phyloP scores from a whole-genome alignment of 2,329 filamentous ascomycete species.

The Cercospora beticola region DNA sequence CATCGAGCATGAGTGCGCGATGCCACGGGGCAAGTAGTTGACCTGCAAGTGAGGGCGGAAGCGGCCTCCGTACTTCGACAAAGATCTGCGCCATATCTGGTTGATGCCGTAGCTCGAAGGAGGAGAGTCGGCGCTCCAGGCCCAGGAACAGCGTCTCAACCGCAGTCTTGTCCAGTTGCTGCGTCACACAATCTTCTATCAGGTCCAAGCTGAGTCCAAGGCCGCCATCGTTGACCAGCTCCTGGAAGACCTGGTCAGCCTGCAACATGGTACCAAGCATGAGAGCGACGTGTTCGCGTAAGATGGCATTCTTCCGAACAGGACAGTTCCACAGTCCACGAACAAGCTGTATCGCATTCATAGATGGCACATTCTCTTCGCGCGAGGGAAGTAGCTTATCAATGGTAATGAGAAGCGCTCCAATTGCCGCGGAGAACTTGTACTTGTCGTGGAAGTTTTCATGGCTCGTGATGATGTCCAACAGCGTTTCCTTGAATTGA shows the following conservation, averaged over 20 bases:
- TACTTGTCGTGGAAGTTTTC: conserved; percentile 22
- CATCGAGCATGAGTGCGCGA: conserved; percentile 26
- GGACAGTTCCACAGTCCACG: conserved; percentile 19
- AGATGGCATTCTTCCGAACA: conserved; percentile 22
- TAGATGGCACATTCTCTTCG: conserved; percentile 1
- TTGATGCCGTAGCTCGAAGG: conserved; percentile 27
- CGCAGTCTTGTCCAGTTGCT: conserved; percentile 17
- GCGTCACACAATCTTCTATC: conserved; percentile 16
- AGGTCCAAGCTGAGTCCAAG: conserved; percentile 22
- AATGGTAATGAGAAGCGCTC: conserved; percentile 35
- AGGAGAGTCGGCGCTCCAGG: conserved; percentile 13
- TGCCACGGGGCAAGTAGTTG: conserved; percentile 27
- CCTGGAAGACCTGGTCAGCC: conserved; percentile 12
- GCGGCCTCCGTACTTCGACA: conserved; percentile 25
- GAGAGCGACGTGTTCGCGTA: conserved; percentile 24
- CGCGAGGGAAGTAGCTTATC: conserved; percentile 27
- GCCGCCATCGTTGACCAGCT: conserved; percentile 21
- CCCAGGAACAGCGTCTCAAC: conserved; percentile 21
- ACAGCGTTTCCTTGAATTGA: conserved; percentile 29
- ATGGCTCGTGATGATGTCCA: conserved; percentile 29
- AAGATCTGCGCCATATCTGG: conserved; percentile 28
- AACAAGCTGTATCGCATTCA: conserved; percentile 25
- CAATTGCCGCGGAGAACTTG: conserved; percentile 30
- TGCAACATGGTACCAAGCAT: conserved; percentile 23
- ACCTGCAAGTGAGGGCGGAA: conserved; percentile 20